Conservation (phyloP, 2,329 filamentous ascomycete species). For the Ophiosphaerella herpotricha region DNA sequence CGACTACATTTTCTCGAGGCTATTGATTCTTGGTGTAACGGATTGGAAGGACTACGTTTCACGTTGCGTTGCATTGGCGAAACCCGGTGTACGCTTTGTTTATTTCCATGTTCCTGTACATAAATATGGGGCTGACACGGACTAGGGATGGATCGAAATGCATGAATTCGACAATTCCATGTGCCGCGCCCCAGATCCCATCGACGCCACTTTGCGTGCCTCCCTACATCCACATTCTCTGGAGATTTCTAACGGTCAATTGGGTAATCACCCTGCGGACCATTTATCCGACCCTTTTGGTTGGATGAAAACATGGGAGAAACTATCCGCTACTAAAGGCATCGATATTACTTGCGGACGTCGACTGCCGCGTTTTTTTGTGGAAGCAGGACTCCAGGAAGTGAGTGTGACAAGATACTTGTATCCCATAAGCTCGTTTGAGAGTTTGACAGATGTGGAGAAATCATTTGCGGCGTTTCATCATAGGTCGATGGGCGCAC, state of each 20-base stretch:
- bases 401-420: constrained; percentile 4
- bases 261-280: not conserved
- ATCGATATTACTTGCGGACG: not conserved
- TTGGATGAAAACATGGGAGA: not conserved
- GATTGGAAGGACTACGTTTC: constrained; percentile 53
- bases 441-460: constrained; percentile 3
- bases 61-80: constrained; percentile 36
- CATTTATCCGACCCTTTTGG: not conserved
- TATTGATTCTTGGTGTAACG: constrained; percentile 57
- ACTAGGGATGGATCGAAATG: not conserved
- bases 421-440: constrained; percentile 3
- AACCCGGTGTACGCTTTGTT: constrained; percentile 44
- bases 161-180: not conserved
- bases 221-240: not conserved
- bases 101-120: not conserved
- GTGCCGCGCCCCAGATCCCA: not conserved
- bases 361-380: not conserved
- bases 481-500: not conserved
- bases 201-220: not conserved
- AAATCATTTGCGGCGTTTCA: not conserved
- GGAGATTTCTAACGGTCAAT: not conserved
- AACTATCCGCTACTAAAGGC: not conserved
- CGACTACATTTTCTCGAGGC: constrained; percentile 60
- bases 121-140: not conserved
- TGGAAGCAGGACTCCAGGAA: constrained; percentile 5